Base-by-base conservation (phyloP, 225 moss, liverwort and hornwort genomes). In the Bryoerythrophyllum caledonicum region DNA sequence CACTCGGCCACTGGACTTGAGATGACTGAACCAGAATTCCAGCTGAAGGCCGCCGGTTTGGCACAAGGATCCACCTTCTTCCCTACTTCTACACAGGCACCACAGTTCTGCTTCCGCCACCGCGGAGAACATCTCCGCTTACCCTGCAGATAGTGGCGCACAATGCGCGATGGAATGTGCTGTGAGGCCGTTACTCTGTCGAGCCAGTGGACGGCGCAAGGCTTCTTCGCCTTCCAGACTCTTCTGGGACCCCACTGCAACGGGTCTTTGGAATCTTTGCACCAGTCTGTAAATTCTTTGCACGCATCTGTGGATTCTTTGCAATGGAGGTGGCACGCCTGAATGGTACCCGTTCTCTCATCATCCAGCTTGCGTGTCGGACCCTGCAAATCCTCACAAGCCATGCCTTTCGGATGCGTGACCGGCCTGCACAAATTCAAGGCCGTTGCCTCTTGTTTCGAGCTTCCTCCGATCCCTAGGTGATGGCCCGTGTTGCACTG, bases 91-190 rank as follows among this genome's bases (percentile, higher is more conserved):
- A 24, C 6, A 65, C 87, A 84, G 24, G 76, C 79, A 27, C 55
- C 16, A 21, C 87, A 84, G 54, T 71, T 65, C 7, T 48, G 74
- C 68, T 82, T 82, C 77, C 79, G 82, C 56, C 75, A 63, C 37
- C 52, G 67, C 16, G 82, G 84, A 59, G 87, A 63, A 4, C 79
- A 84, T 26, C 59, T 74, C 24, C 82, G 84, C 63, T 77, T 84
- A 15, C 87, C 84, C 51, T 67, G 62, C 65, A 79, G 63, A 41
- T 72, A 87, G 55, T 87, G 74, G 71, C 75, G 79, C 27, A 84
- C 61, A 24, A 82, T 67, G 34, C 82, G 60, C 24, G 74, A 19
- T 37, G 87, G 84, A 14, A 84, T 72, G 13, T 60, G 82, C 25
- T 74, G 75, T 1, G 84, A 76, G 27, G 74, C 79, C 26, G 65